These are phyloP conservation scores for Blepharisma stoltei DNA, from an alignment of 73 alveolate species.

Conservation along the genomic window DNA sequence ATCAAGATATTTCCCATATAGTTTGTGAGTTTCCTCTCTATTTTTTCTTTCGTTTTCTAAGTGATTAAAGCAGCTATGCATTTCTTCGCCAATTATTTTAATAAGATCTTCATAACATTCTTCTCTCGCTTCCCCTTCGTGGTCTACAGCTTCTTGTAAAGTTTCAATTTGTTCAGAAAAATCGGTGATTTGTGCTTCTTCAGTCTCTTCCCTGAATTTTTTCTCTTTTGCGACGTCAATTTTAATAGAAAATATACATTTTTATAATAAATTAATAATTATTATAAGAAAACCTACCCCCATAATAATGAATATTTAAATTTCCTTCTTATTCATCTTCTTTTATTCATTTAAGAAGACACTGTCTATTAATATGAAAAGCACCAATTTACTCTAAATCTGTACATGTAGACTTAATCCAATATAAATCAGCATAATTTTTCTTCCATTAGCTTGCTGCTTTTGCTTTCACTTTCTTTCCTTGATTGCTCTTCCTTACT, in stretches of 20 bases:
- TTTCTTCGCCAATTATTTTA: constrained; percentile 24
- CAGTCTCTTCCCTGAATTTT: constrained; percentile 52
- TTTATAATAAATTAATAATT: too few species aligned
- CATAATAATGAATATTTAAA: too few species aligned
- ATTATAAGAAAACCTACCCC: too few species aligned
- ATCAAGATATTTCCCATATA: background rate
- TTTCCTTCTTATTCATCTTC: too few species aligned
- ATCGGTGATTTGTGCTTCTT: constrained; percentile 25
- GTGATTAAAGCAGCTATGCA: constrained; percentile 1
- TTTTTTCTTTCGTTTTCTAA: constrained; percentile 13
- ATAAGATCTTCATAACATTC: constrained; percentile 4
- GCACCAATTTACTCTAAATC: too few species aligned
- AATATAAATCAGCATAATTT: constrained; percentile 35
- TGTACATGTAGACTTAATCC: too few species aligned
- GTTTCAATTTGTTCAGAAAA: constrained; percentile 26
- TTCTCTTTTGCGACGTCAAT: constrained; percentile 66
- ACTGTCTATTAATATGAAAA: too few species aligned
- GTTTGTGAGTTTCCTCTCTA: constrained; percentile 22
- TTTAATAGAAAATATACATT: constrained; percentile 37
- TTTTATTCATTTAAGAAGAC: too few species aligned
- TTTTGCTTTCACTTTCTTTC: constrained; percentile 49
- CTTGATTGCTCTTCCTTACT: constrained; percentile 43
- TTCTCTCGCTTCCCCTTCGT: constrained; percentile 24
- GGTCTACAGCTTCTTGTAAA: constrained; percentile 24
- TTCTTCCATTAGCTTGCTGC: constrained; percentile 42